Percentiles rank a stretch among this genome's conserved stretches.
Evolutionary conservation across 1,284 basidiomycete species (phyloP).

Genomic region (Cutaneotrichosporon spelunceum): DNA sequence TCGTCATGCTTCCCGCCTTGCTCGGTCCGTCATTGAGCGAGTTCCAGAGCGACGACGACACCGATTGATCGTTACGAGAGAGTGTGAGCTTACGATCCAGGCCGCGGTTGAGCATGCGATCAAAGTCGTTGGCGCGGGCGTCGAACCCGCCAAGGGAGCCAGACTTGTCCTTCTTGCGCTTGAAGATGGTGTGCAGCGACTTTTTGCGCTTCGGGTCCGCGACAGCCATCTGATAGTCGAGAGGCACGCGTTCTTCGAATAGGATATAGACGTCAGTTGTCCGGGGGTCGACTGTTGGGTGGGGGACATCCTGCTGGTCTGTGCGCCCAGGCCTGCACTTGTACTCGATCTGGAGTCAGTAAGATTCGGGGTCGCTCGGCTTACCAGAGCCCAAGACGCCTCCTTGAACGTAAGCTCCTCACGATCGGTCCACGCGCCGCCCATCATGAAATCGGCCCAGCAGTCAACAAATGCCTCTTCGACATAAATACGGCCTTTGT

Average conservation of each 20-base stretch:
- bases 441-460: constrained; percentile 78
- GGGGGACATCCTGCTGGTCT: constrained; percentile 22
- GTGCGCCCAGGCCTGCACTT: constrained; percentile 49
- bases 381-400: constrained; percentile 84
- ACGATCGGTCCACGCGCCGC: constrained; percentile 73
- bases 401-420: constrained; percentile 72
- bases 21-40: constrained; percentile 19
- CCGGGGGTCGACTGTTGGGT: constrained; percentile 53
- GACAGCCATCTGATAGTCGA: constrained; percentile 76
- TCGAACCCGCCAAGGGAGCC: constrained; percentile 62
- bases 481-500: constrained; percentile 62
- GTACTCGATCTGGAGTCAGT: constrained; percentile 66
- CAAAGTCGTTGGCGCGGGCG: constrained; percentile 61
- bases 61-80: constrained; percentile 21
- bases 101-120: constrained; percentile 59
- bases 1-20: constrained; percentile 11
- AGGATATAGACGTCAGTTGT: constrained; percentile 63
- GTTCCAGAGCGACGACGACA: constrained; percentile 34
- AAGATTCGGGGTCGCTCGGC: constrained; percentile 38
- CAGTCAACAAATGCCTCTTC: constrained; percentile 84
- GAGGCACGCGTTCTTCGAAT: constrained; percentile 82
- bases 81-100: constrained; percentile 35
- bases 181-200: constrained; percentile 47
- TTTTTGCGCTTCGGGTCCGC: constrained; percentile 54
- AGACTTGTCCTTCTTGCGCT: constrained; percentile 46